phyloP scores from a whole-genome alignment of 805 yeast genomes.

The Myxozyma melibiosi region DNA sequence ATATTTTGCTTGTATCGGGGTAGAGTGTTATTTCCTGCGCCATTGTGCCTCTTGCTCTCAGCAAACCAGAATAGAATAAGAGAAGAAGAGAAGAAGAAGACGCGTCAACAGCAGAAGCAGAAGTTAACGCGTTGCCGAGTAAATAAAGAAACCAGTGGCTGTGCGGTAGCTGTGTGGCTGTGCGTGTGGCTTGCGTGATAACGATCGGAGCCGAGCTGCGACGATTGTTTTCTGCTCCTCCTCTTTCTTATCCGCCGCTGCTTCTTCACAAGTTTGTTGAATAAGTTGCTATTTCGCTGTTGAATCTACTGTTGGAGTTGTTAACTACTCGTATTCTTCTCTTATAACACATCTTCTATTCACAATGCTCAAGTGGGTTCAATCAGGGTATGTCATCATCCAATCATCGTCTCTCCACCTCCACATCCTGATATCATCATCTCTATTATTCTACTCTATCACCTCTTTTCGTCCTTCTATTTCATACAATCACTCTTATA shows the following conservation, averaged over 20 bases:
- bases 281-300: not conserved
- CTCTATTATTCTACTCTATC: not conserved
- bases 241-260: not conserved
- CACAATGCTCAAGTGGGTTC: constrained; percentile 76
- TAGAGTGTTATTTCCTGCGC: constrained; percentile 2
- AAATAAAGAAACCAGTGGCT: not conserved
- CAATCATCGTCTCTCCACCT: not conserved
- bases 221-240: not conserved
- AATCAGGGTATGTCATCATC: constrained; percentile 52
- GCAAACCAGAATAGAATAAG: too few species aligned
- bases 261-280: not conserved
- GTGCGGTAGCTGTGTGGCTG: not conserved
- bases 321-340: not conserved
- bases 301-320: too few species aligned
- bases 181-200: too few species aligned
- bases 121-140: not conserved
- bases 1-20: not conserved
- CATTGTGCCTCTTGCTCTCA: too few species aligned
- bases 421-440: not conserved
- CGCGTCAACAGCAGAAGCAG: not conserved
- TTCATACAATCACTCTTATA: too few species aligned
- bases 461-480: not conserved
- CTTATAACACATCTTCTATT: not conserved
- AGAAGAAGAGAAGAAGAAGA: too few species aligned
- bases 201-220: too few species aligned